Evolutionary conservation across 2,329 filamentous ascomycete genomes (phyloP), one percentile per base, ranked within the genome.

Genomic region (Colletotrichum orbiculare): DNA sequence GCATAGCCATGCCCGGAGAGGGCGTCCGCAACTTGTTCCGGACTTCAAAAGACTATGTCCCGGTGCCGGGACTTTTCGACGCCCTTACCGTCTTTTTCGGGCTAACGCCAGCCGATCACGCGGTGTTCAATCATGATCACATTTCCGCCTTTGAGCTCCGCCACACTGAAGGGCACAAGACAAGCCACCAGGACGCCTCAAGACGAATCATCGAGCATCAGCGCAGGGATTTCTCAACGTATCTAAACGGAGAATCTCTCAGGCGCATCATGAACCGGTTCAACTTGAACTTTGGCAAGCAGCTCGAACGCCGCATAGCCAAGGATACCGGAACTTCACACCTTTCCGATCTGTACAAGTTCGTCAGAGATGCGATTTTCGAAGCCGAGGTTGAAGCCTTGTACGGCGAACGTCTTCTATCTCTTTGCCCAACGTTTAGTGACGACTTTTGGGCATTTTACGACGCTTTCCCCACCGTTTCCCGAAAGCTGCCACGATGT

Each of bases 161-260:
- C 11, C 25, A 49, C 11, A 48, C 11, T 15, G 48, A 39, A 13
- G 48, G 42, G 17, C 10, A 15, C 35, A 43, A 15, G n/a, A 66
- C 54, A 3, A 54, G 9, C 4, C 54, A 63, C 8, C 15, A 15
- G 5, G 60, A 66, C 17, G 46, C 49, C 9, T 64, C 64, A 6
- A 33, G 60, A 34, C 37, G 60, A 6, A 58, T 64, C 15, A 64
- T 66, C 33, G 64, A 66, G 11, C 64, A 60, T n/a, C 64, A 66
- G 17, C 53, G 64, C 6, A 50, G 50, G 9, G 64, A 66, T 6
- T 64, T 66, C 34, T 4, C 45, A 5, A 33, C 34, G 2, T 66
- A 58, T 11, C n/a, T 66, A 7, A 58, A 45, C 6, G 64, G 64
- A 2, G 54, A 66, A 8, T 49, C 43, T 10, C 38, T 66, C 17